These are phyloP conservation scores for Mallotus nudiflorus DNA, from an alignment of 345 rosid species.

Conservation along the genomic window DNA sequence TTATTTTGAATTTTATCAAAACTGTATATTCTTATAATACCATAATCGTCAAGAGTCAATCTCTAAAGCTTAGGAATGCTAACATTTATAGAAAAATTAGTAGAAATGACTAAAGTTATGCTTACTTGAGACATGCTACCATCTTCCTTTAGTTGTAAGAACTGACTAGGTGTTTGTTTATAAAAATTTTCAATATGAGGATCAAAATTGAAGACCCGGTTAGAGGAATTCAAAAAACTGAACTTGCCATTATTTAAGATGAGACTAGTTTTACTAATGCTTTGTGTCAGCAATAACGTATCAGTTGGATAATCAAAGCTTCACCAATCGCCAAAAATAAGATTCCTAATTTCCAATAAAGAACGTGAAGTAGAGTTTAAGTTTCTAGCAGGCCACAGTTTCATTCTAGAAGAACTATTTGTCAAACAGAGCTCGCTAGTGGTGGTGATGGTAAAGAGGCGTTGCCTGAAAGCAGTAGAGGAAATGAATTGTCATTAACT, in stretches of 20 bases:
- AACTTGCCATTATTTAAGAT: conserved; percentile 43
- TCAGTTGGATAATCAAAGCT: conserved; percentile 46
- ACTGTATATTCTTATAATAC: conserved; percentile 48
- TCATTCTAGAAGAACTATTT: conserved; percentile 24
- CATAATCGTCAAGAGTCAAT: conserved; percentile 50
- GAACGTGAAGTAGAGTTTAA: conserved; percentile 33
- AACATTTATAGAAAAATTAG: conserved; percentile 31
- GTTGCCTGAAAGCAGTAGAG: background rate
- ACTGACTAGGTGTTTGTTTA: background rate
- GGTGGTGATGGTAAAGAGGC: conserved; percentile 30
- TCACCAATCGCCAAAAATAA: conserved; percentile 40
- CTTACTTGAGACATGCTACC: conserved; percentile 32
- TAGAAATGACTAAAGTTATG: conserved; percentile 16
- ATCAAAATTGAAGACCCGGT: conserved; percentile 33
- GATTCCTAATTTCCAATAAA: conserved; percentile 39
- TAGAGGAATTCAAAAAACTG: conserved; percentile 25
- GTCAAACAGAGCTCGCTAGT: conserved; percentile 34
- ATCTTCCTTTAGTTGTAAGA: conserved; percentile 9
- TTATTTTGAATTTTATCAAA: background rate
- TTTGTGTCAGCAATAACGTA: conserved; percentile 50
- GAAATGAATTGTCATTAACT: conserved; percentile 11
- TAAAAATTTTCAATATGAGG: conserved; percentile 31
- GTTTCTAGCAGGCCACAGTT: conserved; percentile 33
- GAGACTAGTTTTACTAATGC: conserved; percentile 22
- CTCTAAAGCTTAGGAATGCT: conserved; percentile 25